phyloP scores from a whole-genome alignment of 2,329 filamentous ascomycete genomes.

The Sphaerulina musiva region DNA sequence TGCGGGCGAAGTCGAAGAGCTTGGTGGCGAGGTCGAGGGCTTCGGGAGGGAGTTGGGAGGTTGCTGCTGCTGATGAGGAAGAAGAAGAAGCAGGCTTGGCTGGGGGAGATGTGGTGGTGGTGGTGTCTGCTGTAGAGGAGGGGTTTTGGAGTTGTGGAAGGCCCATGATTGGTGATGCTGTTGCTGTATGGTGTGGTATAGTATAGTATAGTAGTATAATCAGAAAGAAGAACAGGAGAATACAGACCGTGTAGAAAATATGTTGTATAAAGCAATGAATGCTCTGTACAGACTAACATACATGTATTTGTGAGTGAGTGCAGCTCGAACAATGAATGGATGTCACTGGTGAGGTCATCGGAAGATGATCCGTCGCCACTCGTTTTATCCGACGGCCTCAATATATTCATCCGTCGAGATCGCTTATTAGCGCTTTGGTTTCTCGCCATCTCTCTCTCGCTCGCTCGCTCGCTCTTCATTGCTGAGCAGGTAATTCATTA shows the following conservation, averaged over 20 bases:
- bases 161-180: slow-evolving; percentile 9
- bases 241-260: background rate
- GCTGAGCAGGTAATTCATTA: too few relatives aligned
- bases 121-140: background rate
- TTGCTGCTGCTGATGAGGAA: background rate
- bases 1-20: slow-evolving; percentile 61
- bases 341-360: background rate
- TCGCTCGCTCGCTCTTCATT: too few relatives aligned
- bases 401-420: too few relatives aligned
- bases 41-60: slow-evolving; percentile 50
- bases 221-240: background rate
- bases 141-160: slow-evolving; percentile 12
- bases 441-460: too few relatives aligned
- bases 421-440: too few relatives aligned
- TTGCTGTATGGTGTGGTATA: background rate
- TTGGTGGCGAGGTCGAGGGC: slow-evolving; percentile 59
- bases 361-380: background rate
- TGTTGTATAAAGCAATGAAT: background rate
- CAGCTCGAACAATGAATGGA: background rate
- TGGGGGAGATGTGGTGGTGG: slow-evolving; percentile 1
- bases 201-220: background rate
- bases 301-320: too few relatives aligned
- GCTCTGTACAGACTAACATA: background rate
- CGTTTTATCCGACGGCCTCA: background rate
- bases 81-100: background rate